Conservation (phyloP, 441 rosid genomes). For the Geranium incanum region DNA sequence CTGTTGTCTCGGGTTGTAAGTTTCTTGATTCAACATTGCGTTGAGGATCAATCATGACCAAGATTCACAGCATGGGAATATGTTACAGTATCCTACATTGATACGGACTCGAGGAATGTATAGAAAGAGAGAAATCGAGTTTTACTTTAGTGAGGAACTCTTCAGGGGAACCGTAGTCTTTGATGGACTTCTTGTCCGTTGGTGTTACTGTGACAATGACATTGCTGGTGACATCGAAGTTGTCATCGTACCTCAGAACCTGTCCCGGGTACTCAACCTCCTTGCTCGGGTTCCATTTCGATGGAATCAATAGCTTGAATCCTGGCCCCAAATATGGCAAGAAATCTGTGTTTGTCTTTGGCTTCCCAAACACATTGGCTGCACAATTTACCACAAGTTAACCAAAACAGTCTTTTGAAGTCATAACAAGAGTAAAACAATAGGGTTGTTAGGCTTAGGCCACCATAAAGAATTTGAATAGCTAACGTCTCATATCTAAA, state of each 20-base stretch:
- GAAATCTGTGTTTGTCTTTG: slow-evolving; percentile 79
- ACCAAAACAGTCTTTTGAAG: not conserved
- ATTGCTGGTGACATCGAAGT: slow-evolving; percentile 67
- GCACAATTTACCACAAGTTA: slow-evolving; percentile 21
- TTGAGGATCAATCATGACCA: no score
- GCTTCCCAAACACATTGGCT: slow-evolving; percentile 97
- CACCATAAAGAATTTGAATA: no score
- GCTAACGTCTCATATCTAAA: no score
- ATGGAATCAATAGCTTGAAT: slow-evolving; percentile 60
- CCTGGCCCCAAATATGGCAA: slow-evolving; percentile 65
- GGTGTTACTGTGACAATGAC: slow-evolving; percentile 66
- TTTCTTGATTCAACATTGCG: no score
- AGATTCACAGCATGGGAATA: no score
- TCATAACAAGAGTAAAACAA: not conserved
- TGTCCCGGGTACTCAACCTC: slow-evolving; percentile 88
- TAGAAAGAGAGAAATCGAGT: not conserved
- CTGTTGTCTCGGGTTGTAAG: no score
- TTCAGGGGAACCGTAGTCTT: slow-evolving; percentile 79
- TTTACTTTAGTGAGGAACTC: slow-evolving; percentile 66
- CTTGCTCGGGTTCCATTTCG: slow-evolving; percentile 96
- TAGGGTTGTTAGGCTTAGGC: no score
- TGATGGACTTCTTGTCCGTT: slow-evolving; percentile 83
- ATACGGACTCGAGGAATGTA: no score
- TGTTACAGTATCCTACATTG: not conserved
- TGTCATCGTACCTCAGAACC: slow-evolving; percentile 86